A percentile compares a stretch with the other conserved stretches of the same genome.
phyloP scores from a whole-genome alignment of 768 basidiomycete species.

The Paxillus rubicundulus region DNA sequence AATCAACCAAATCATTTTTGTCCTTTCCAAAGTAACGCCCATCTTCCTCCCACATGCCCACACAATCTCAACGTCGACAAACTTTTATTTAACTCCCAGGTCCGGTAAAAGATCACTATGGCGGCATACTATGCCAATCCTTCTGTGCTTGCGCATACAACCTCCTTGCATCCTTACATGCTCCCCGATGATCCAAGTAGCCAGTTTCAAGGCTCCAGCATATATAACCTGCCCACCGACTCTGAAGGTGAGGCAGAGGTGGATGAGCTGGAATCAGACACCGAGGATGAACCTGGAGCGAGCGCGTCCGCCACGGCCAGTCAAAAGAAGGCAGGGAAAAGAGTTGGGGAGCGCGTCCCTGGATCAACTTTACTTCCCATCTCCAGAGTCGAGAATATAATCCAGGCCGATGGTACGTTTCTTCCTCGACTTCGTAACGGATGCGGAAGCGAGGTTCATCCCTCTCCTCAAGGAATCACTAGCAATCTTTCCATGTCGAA shows the following conservation, averaged over 20 bases:
- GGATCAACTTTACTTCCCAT: constrained; percentile 70
- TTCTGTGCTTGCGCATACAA: constrained; percentile 29
- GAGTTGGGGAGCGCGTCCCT: constrained; percentile 44
- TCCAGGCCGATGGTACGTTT: constrained; percentile 70
- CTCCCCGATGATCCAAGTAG: constrained; percentile 24
- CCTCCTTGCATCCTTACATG: constrained; percentile 32
- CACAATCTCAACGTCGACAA: constrained; percentile 7
- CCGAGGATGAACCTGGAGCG: constrained; percentile 28
- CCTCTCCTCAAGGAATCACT: constrained; percentile 46
- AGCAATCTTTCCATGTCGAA: constrained; percentile 68
- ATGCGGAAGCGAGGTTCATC: constrained; percentile 16
- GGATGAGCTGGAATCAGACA: constrained; percentile 35
- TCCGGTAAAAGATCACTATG: constrained; percentile 21
- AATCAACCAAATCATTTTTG: constrained; percentile 12
- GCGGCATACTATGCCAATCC: constrained; percentile 32
- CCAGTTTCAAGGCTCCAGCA: constrained; percentile 21
- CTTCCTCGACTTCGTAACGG: constrained; percentile 7
- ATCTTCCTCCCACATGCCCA: constrained; percentile 1
- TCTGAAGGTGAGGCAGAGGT: constrained; percentile 34
- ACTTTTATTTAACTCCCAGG: constrained; percentile 6
- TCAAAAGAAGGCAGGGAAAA: constrained; percentile 30
- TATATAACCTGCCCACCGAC: constrained; percentile 35
- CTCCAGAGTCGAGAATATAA: constrained; percentile 68
- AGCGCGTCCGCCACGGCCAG: constrained; percentile 17
- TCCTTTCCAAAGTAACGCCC: constrained; percentile 1